Conservation (phyloP, 225 moss, liverwort and hornwort genomes). For the Thuidium tamariscinum region DNA sequence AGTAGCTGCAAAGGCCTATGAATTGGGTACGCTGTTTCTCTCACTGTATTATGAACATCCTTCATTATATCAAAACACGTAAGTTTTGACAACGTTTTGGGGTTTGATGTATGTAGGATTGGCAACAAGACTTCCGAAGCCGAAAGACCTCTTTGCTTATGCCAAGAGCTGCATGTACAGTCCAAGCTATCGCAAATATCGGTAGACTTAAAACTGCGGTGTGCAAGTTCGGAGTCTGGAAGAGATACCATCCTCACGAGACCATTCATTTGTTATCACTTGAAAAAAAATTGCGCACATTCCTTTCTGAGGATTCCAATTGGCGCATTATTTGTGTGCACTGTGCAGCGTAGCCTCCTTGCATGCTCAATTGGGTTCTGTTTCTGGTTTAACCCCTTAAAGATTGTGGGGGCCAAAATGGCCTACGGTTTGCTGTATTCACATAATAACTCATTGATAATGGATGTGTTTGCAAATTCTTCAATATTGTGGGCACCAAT, state of each 20-base stretch:
- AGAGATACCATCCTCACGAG: not conserved
- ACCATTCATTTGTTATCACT: not conserved
- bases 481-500: no score
- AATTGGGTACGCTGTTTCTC: conserved; percentile 43
- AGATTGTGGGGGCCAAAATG: no score
- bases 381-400: not conserved
- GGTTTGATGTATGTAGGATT: conserved; percentile 43
- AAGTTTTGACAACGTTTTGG: not conserved
- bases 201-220: conserved; percentile 6
- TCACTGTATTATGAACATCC: not conserved
- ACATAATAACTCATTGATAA: no score
- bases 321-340: not conserved
- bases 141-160: conserved; percentile 58
- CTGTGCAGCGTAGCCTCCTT: not conserved
- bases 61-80: not conserved
- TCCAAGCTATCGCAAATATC: conserved; percentile 62
- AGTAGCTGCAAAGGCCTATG: conserved; percentile 75
- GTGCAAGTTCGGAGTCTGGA: not conserved
- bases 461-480: no score
- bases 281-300: not conserved
- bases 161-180: conserved; percentile 79
- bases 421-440: no score
- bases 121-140: conserved; percentile 66
- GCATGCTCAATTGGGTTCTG: not conserved
- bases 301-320: not conserved